Conservation (phyloP, 352 stramenopile genomes). For the Globisporangium paroecandrum region DNA sequence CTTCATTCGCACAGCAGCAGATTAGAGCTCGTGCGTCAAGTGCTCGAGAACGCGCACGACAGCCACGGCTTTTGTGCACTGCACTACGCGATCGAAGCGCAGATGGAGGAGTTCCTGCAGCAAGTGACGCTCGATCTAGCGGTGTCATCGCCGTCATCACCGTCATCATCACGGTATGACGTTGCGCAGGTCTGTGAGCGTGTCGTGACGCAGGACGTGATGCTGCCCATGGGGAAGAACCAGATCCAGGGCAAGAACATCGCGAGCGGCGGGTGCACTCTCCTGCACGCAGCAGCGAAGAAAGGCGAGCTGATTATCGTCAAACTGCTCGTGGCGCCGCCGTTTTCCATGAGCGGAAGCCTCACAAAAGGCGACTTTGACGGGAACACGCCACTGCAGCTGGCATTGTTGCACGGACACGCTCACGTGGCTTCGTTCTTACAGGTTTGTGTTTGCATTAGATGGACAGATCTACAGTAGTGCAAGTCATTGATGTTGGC, state of each 20-base stretch:
- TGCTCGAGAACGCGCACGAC: slow-evolving; percentile 67
- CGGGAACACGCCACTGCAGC: slow-evolving; percentile 40
- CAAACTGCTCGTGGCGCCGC: slow-evolving; percentile 35
- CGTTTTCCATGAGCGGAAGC: slow-evolving; percentile 28
- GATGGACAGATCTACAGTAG: not conserved
- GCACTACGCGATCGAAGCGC: slow-evolving; percentile 74
- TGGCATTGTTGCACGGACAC: slow-evolving; percentile 48
- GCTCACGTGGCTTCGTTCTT: slow-evolving; percentile 37
- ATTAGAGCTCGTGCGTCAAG: slow-evolving; percentile 54
- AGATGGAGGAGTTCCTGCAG: slow-evolving; percentile 57
- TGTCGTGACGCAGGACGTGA: slow-evolving; percentile 60
- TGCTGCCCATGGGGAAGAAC: slow-evolving; percentile 53
- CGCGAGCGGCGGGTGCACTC: slow-evolving; percentile 58
- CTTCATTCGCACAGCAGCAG: slow-evolving; percentile 17
- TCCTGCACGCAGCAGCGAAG: slow-evolving; percentile 66
- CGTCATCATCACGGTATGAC: not conserved
- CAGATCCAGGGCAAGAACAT: slow-evolving; percentile 72
- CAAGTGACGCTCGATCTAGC: slow-evolving; percentile 26
- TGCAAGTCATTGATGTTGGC: not conserved
- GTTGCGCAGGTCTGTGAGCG: slow-evolving; percentile 17
- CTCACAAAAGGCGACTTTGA: slow-evolving; percentile 49
- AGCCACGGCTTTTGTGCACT: slow-evolving; percentile 64
- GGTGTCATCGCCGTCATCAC: not conserved
- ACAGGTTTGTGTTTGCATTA: slow-evolving; percentile 16
- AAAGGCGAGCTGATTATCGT: slow-evolving; percentile 56